Evolutionary conservation across 1,139 yeast species (phyloP).

Genomic region (Saccharomyces hybrid): DNA sequence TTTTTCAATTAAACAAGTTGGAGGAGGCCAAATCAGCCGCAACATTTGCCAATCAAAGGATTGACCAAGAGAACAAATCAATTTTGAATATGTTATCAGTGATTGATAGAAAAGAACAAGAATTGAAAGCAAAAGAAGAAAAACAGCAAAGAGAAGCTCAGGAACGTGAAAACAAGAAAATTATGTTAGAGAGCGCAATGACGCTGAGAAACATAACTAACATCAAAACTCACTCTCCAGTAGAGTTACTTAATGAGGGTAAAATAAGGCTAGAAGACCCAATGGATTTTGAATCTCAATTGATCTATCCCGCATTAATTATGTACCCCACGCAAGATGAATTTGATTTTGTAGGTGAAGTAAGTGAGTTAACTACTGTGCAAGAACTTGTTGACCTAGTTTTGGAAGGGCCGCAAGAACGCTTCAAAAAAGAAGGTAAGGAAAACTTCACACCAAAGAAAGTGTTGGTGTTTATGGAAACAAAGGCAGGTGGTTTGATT

Average conservation of each 20-base stretch:
- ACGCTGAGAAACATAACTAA: conserved; percentile 46
- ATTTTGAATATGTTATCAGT: conserved; percentile 39
- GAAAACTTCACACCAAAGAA: conserved; percentile 49
- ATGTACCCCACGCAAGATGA: conserved; percentile 80
- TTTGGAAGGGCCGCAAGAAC: conserved; percentile 58
- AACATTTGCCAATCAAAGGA: conserved; percentile 48
- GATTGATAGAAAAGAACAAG: conserved; percentile 36
- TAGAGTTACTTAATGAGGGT: conserved; percentile 32
- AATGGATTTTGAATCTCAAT: conserved; percentile 65
- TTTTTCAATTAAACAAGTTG: conserved; percentile 52
- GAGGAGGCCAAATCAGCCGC: conserved; percentile 69
- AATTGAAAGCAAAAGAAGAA: conserved; percentile 20
- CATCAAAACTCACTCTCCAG: conserved; percentile 44
- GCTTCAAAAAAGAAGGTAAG: conserved; percentile 62
- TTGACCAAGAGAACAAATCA: conserved; percentile 53
- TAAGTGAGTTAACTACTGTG: conserved; percentile 63
- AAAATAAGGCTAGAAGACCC: conserved; percentile 55
- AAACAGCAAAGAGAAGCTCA: conserved; percentile 25
- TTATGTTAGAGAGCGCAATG: conserved; percentile 46
- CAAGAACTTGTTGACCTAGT: conserved; percentile 48
- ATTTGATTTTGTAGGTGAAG: conserved; percentile 70
- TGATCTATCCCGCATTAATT: conserved; percentile 71
- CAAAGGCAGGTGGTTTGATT: conserved; percentile 73
- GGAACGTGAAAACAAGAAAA: conserved; percentile 18
- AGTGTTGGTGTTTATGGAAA: conserved; percentile 74